Percentiles rank a stretch among this genome's conserved stretches.
These are phyloP conservation scores for Pittosporum tobira DNA, from an alignment of 129 eudicot genomes.

Conservation along the genomic window DNA sequence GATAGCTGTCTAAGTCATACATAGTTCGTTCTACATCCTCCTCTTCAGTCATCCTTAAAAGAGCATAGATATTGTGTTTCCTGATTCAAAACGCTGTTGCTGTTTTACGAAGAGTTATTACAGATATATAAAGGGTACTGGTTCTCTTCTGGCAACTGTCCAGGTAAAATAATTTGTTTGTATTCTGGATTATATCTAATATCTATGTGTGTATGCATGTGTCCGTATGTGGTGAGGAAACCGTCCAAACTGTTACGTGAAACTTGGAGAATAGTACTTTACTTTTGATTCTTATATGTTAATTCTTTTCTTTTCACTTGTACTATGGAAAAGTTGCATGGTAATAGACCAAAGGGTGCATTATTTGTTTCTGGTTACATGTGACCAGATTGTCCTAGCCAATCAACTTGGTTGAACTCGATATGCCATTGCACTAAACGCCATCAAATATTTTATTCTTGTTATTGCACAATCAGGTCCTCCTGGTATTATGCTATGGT, in stretches of 20 bases:
- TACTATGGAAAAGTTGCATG: no score
- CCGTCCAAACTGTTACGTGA: no score
- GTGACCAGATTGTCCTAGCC: not conserved
- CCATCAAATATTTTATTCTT: no score
- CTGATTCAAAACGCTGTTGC: conserved; percentile 91
- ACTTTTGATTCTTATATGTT: no score
- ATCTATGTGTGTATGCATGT: not conserved
- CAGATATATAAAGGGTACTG: conserved; percentile 94
- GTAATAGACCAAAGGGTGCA: no score
- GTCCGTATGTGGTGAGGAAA: not conserved
- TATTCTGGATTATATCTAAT: not conserved
- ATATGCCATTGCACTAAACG: not conserved
- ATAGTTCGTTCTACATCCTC: not conserved
- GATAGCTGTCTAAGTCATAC: not conserved
- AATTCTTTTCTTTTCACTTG: not conserved
- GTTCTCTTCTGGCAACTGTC: conserved; percentile 77
- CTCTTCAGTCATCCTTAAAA: conserved; percentile 25
- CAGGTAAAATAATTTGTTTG: conserved; percentile 30
- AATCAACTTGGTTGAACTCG: not conserved
- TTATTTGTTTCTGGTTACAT: no score
- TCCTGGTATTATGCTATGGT: no score
- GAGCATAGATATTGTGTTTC: conserved; percentile 70
- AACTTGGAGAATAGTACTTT: no score
- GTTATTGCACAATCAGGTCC: no score
- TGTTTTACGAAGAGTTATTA: conserved; percentile 97